A percentile compares a stretch with the other conserved stretches of the same genome.
Conservation (phyloP, 2,329 filamentous ascomycete species). For the Aspergillus pseudotamarii region DNA sequence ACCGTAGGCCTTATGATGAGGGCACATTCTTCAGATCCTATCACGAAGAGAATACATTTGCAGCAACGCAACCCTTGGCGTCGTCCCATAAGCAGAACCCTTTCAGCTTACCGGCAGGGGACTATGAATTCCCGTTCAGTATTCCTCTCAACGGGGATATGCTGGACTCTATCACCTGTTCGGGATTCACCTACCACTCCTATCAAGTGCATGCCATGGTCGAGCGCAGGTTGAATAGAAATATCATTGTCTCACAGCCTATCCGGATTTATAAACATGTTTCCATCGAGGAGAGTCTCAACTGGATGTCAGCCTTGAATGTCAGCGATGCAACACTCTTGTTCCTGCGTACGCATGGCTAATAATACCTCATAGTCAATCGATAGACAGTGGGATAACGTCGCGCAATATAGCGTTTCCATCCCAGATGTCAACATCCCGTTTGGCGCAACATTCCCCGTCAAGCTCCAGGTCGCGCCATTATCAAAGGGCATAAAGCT, state of each 20-base stretch:
- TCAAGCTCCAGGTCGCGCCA: conserved; percentile 23
- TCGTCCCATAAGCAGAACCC: conserved; percentile 18
- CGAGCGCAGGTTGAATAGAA: conserved; percentile 16
- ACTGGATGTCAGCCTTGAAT: conserved; percentile 1
- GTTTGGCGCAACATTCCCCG: conserved; percentile 22
- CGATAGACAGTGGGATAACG: conserved; percentile 11
- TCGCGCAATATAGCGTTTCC: conserved; percentile 22
- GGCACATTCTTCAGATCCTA: neutral
- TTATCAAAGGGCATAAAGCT: conserved; percentile 16
- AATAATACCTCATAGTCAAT: conserved; percentile 9
- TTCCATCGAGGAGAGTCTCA: conserved; percentile 1
- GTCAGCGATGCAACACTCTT: conserved; percentile 2
- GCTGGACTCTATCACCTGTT: conserved; percentile 16
- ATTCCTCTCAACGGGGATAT: conserved; percentile 16
- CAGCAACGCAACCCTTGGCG: conserved; percentile 17
- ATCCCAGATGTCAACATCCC: conserved; percentile 22
- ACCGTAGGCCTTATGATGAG: neutral
- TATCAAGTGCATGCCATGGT: conserved; percentile 20
- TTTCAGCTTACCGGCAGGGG: conserved; percentile 21
- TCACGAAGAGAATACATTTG: conserved; percentile 19
- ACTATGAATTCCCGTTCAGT: conserved; percentile 25
- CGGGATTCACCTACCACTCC: conserved; percentile 20
- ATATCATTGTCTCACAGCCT: conserved; percentile 20
- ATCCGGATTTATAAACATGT: conserved; percentile 19
- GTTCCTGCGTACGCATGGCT: neutral